These are phyloP conservation scores for Exobasidium rhododendri DNA, from an alignment of 1,284 basidiomycete genomes.

Conservation along the genomic window DNA sequence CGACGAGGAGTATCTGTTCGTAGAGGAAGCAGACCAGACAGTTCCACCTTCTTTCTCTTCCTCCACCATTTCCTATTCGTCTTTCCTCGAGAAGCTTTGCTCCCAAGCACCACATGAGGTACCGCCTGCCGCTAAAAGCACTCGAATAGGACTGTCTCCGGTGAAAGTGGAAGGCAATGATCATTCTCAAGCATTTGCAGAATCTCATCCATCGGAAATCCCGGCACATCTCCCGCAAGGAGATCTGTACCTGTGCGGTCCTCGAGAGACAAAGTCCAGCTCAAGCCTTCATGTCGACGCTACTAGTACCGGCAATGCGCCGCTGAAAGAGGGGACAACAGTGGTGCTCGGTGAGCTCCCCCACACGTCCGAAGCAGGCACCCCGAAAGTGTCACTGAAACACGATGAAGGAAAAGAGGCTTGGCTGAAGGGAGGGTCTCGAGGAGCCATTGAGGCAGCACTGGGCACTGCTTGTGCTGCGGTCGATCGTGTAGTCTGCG, in stretches of 20 bases:
- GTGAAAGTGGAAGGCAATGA: neutral
- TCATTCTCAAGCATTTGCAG: slow-evolving; percentile 30
- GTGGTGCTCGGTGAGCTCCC: no score
- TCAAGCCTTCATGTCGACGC: neutral
- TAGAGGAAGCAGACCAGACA: neutral
- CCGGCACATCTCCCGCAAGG: slow-evolving; percentile 45
- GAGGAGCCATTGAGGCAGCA: slow-evolving; percentile 12
- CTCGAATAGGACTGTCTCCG: neutral
- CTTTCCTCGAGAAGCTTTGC: slow-evolving; percentile 11
- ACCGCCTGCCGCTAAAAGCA: neutral
- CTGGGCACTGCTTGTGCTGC: slow-evolving; percentile 5
- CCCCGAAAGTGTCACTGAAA: neutral
- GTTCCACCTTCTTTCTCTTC: neutral
- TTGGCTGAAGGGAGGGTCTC: neutral
- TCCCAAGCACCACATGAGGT: slow-evolving; percentile 3
- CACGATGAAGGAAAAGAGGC: neutral
- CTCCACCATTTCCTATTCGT: slow-evolving; percentile 2
- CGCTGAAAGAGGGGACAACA: no score
- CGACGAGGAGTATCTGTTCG: neutral
- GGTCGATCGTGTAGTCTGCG: slow-evolving; percentile 4
- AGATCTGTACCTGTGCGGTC: slow-evolving; percentile 49
- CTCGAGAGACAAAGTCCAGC: slow-evolving; percentile 13
- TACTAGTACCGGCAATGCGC: neutral
- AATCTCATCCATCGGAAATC: slow-evolving; percentile 37
- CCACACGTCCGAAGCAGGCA: neutral